phyloP scores from a whole-genome alignment of 2,329 filamentous ascomycete genomes.

The Rhynchosporium secalis region DNA sequence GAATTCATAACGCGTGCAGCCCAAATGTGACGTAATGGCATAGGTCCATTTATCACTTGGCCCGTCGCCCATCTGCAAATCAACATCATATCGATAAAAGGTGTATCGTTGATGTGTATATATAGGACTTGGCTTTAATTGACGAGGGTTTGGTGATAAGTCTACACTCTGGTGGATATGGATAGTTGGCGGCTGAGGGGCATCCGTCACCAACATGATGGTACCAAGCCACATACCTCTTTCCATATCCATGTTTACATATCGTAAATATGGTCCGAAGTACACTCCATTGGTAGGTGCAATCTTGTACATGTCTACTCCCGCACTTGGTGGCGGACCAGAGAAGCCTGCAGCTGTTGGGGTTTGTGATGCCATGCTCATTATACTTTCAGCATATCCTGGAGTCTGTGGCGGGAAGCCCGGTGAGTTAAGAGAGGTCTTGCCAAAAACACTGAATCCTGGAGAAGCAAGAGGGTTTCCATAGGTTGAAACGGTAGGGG shows the following conservation, averaged over 20 bases:
- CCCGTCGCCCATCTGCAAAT: conserved; percentile 83
- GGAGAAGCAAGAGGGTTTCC: conserved; percentile 73
- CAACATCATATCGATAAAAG: conserved; percentile 93
- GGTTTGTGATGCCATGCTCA: conserved; percentile 74
- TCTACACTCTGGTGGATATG: conserved; percentile 91
- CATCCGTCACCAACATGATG: conserved; percentile 89
- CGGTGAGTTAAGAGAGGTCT: conserved; percentile 73
- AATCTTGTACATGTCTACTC: conserved; percentile 92
- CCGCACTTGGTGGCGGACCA: conserved; percentile 83
- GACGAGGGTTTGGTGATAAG: conserved; percentile 86
- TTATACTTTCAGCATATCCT: conserved; percentile 81
- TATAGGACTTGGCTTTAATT: conserved; percentile 79
- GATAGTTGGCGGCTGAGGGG: conserved; percentile 89
- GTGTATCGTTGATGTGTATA: conserved; percentile 90
- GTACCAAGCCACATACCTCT: conserved; percentile 89
- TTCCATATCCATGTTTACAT: conserved; percentile 96
- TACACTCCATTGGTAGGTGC: conserved; percentile 95
- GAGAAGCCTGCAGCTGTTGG: conserved; percentile 81
- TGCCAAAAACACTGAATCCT: conserved; percentile 53
- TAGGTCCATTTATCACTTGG: conserved; percentile 91
- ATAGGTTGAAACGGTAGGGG: conserved; percentile 72
- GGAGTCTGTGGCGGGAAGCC: conserved; percentile 81
- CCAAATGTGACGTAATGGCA: conserved; percentile 92
- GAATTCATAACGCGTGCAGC: conserved; percentile 98
- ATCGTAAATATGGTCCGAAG: conserved; percentile 93